Evolutionary conservation across 345 rosid genomes (phyloP).

Genomic region (Pugionium dolabratum): DNA sequence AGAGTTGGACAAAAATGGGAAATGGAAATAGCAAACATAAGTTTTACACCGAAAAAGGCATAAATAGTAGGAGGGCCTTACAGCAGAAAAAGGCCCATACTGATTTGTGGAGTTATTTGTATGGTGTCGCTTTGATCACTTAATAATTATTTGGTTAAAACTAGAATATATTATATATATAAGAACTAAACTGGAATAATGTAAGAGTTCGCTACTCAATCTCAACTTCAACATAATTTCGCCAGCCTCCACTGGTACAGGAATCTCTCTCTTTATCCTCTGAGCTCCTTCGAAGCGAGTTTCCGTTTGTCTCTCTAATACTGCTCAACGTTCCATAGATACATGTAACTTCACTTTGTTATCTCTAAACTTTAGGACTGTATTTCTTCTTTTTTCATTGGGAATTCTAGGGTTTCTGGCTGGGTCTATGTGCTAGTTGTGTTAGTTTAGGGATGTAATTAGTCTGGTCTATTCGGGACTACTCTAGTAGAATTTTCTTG

Average conservation of each 20-base stretch:
- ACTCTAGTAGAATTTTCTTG: background rate
- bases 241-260: constrained; percentile 38
- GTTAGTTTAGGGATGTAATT: no score
- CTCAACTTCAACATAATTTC: constrained; percentile 38
- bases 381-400: constrained; percentile 4
- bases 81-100: no score
- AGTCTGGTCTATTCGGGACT: background rate
- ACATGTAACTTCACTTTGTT: constrained; percentile 11
- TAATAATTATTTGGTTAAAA: background rate
- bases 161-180: background rate
- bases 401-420: constrained; percentile 33
- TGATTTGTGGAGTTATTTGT: no score
- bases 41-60: no score
- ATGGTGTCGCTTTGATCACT: background rate
- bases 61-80: no score
- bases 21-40: no score
- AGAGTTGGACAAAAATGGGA: no score
- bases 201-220: constrained; percentile 19
- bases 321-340: background rate
- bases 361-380: background rate
- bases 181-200: constrained; percentile 17
- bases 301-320: background rate
- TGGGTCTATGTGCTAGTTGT: background rate
- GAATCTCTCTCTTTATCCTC: constrained; percentile 35
- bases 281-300: background rate